Evolutionary conservation across 2,329 filamentous ascomycete genomes (phyloP).

Genomic region (Calcarisporium arbuscula): DNA sequence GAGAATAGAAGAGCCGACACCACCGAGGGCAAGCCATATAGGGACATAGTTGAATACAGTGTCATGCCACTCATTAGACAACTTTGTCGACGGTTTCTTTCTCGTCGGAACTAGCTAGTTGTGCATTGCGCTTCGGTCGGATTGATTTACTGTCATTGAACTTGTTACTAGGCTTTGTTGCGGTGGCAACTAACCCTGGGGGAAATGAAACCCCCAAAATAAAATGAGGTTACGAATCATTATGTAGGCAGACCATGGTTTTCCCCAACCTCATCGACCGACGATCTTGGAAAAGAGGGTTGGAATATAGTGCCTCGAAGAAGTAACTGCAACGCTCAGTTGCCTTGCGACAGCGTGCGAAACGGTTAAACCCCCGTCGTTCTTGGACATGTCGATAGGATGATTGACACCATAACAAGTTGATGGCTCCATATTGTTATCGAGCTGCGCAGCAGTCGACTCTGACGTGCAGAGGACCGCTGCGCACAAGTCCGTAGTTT

Average conservation of each 20-base stretch:
- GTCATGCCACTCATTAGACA: too few relatives aligned
- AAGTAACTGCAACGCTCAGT: constrained; percentile 57
- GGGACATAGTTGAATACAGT: too few relatives aligned
- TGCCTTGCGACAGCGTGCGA: constrained; percentile 57
- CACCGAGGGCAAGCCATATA: too few relatives aligned
- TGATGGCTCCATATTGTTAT: constrained; percentile 76
- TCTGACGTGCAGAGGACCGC: constrained; percentile 63
- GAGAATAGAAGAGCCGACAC: too few relatives aligned
- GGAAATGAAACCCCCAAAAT: too few relatives aligned
- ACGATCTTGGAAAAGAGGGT: constrained; percentile 84
- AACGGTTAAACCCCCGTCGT: constrained; percentile 56
- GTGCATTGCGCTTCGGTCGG: too few relatives aligned
- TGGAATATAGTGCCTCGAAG: constrained; percentile 78
- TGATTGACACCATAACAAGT: constrained; percentile 68
- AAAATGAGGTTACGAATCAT: constrained; percentile 7
- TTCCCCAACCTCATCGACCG: constrained; percentile 82
- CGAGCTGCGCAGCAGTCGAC: constrained; percentile 83
- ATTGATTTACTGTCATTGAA: too few relatives aligned
- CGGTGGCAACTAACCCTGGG: too few relatives aligned
- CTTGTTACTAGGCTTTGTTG: too few relatives aligned
- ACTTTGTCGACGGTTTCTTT: too few relatives aligned
- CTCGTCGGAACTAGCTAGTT: too few relatives aligned
- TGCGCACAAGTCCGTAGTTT: constrained; percentile 78
- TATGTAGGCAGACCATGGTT: constrained; percentile 78
- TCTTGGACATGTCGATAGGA: constrained; percentile 97